Evolutionary conservation across 2,329 filamentous ascomycete species (phyloP), one percentile per base, ranked within the genome.

Genomic region (Calonectria pteridis): DNA sequence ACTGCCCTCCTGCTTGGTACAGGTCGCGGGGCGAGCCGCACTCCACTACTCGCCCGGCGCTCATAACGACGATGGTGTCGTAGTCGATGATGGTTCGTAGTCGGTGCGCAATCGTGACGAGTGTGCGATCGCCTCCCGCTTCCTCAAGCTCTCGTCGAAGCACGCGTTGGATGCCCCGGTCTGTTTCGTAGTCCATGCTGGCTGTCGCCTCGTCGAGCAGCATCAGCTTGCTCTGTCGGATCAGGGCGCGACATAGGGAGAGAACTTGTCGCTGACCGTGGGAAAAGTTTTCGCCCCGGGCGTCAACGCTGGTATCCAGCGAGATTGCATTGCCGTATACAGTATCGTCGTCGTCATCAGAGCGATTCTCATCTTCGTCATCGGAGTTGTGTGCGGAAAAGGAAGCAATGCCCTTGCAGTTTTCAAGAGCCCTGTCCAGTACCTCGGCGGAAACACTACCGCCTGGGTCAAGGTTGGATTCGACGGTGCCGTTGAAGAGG

Each of bases 381-480:
- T 85, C 84, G 0, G 82, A 81, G 67, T 81, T 83, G 50, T 85
- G 84, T 29, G 85, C 84, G 23, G 85, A 85, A 78, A 89, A 89
- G 28, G 86, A 89, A 3, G 88, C 89, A 62, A 93, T 88, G 20
- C 92, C 88, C 77, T 90, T 88, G 76, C 93, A 93, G 55, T 92
- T 89, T 35, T 89, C 87, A 6, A 95, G 85, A 0, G 91, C 92
- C 73, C 88, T 89, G 35, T 88, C 86, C 0, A 94, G 86, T 46
- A 88, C 86, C 1, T 84, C 84, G 65, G 90, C 88, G 0, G 88
- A 85, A 33, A 92, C 86, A 40, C 89, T 86, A 40, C 89, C 87
- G 49, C 92, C 91, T 0, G 93, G 91, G 80, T 95, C 93, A 18
- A 95, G 87, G 78, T 94, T 90, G 18, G 87, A 88, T 59, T 84